Evolutionary conservation across 2,329 filamentous ascomycete species (phyloP).

Genomic region (Xylaria sp.): DNA sequence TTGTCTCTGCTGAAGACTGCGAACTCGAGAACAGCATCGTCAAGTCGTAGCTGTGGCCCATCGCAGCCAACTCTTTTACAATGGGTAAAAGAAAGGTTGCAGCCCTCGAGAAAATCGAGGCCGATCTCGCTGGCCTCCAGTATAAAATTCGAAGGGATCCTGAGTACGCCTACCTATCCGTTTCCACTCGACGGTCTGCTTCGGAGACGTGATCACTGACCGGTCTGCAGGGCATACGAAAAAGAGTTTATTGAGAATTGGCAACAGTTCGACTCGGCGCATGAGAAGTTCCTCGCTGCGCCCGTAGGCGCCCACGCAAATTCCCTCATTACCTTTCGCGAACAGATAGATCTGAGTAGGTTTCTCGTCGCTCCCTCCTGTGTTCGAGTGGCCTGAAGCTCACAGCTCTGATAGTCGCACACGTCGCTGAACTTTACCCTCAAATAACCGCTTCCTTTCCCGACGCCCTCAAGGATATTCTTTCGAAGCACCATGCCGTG

Average conservation of each 20-base stretch:
- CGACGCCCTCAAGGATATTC: conserved; percentile 76
- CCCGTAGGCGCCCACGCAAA: conserved; percentile 77
- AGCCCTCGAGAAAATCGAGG: conserved; percentile 93
- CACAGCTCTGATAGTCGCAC: conserved; percentile 58
- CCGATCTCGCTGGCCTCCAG: conserved; percentile 85
- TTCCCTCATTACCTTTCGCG: conserved; percentile 81
- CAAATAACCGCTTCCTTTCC: conserved; percentile 77
- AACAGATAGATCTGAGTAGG: conserved; percentile 79
- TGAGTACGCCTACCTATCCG: conserved; percentile 53
- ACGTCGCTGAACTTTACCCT: conserved; percentile 92
- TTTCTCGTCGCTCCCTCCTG: neutral
- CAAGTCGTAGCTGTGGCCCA: neutral
- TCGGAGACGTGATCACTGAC: conserved; percentile 2
- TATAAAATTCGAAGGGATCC: conserved; percentile 91
- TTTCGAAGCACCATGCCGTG: conserved; percentile 79
- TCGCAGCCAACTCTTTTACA: neutral
- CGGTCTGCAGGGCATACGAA: conserved; percentile 69
- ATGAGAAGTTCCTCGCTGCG: conserved; percentile 86
- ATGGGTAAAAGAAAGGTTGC: conserved; percentile 90
- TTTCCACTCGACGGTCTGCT: neutral
- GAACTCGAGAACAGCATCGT: neutral
- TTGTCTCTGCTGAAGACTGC: conserved; percentile 4
- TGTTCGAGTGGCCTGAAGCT: neutral
- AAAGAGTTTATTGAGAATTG: conserved; percentile 89
- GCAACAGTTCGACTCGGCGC: conserved; percentile 87